Evolutionary conservation across 2,329 filamentous ascomycete genomes (phyloP), one percentile per base, ranked within the genome.

Genomic region (Ophiocordyceps camponoti-saundersi): DNA sequence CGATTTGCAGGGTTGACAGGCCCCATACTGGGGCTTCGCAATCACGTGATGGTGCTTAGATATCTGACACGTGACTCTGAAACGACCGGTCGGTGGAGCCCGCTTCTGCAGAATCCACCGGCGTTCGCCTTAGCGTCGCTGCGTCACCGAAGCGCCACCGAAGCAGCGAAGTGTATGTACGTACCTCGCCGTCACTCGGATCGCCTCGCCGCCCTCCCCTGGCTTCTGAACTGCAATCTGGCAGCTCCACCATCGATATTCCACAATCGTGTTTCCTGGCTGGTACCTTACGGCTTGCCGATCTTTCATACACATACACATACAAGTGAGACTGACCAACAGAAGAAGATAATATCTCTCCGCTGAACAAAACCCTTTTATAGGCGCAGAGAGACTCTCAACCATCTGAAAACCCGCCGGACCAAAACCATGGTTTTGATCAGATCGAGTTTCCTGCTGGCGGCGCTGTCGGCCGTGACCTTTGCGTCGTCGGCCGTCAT

Each of bases 401-500:
- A 2, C n/a, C 36, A 40, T 40, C 11, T 40, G n/a, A 8, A 40
- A 11, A n/a, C 6, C 36, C 10, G 18, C 36, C 26, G 6, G 12
- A 15, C 21, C 18, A 42, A 15, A 11, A 61, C 51, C 55, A 76
- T 77, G 73, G 72, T 77, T 57, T 64, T 75, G 48, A 54, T 80
- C 54, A 79, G 18, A 40, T 11, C 77, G 70, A 73, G 71, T 67
- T 67, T 80, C 57, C 62, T 77, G 63, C 64, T 79, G 62, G 66
- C 70, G 53, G 70, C 71, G 51, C 64, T 80, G 42, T 67, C 70
- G 53, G 70, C 71, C 51, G 64, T 80, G 42, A 67, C 73, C 46
- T 66, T 70, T 52, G 68, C 73, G 48, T 70, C 77, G 50, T 92
- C 87, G 48, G 83, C 85, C 48, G 92, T 98, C 53, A 72, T 94